Evolutionary conservation across 2,329 filamentous ascomycete species (phyloP).

Genomic region (Ophiostoma pallidulum): DNA sequence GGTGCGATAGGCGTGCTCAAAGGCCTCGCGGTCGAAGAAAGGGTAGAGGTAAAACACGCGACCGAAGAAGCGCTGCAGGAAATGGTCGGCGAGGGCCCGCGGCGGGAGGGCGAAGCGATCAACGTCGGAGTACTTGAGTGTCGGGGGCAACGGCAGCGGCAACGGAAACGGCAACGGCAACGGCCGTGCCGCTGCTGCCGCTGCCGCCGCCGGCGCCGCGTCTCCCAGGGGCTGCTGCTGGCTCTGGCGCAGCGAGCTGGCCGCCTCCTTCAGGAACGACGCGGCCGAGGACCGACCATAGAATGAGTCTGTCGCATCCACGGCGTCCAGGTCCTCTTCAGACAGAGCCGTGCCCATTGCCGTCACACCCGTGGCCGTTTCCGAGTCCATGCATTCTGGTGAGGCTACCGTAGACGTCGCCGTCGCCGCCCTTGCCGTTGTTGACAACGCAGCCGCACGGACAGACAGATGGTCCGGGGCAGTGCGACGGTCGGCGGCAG

Average conservation of each 20-base stretch:
- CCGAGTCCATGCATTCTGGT: conserved; percentile 1
- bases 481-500: neutral
- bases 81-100: conserved; percentile 31
- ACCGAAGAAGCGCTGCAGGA: conserved; percentile 30
- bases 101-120: conserved; percentile 25
- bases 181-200: neutral
- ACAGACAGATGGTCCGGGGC: no score
- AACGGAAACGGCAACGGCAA: neutral
- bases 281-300: conserved; percentile 10
- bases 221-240: no score
- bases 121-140: neutral
- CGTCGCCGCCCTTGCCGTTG: neutral
- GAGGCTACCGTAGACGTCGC: neutral
- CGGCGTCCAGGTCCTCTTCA: conserved; percentile 9
- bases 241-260: conserved; percentile 1
- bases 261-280: conserved; percentile 11
- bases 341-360: conserved; percentile 12
- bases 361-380: conserved; percentile 7
- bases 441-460: no score
- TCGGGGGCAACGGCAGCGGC: neutral
- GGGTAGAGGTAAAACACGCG: conserved; percentile 34
- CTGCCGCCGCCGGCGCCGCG: no score
- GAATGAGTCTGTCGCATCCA: conserved; percentile 1
- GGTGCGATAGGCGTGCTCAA: conserved; percentile 21
- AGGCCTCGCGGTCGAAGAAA: conserved; percentile 32